Percentiles rank a stretch among this genome's conserved stretches.
These are phyloP conservation scores for Boechera stricta DNA, from an alignment of 345 rosid genomes.

Conservation along the genomic window DNA sequence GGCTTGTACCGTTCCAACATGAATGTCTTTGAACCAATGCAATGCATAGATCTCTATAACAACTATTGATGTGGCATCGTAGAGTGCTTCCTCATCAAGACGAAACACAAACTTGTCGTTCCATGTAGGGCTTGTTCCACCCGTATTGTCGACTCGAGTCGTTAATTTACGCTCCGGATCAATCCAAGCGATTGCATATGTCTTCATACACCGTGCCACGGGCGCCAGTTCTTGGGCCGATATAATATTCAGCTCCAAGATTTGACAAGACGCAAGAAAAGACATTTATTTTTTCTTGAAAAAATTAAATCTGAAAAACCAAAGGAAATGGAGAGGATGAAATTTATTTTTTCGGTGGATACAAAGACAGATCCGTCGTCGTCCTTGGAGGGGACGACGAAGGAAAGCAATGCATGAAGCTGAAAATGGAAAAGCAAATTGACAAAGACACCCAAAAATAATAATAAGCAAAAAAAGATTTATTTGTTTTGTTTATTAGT, in stretches of 20 bases:
- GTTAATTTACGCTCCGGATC: slow-evolving; percentile 69
- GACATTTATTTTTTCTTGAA: slow-evolving; percentile 43
- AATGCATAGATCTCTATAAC: slow-evolving; percentile 80
- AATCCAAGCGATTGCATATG: slow-evolving; percentile 93
- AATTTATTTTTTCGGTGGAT: not conserved
- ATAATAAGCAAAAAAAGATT: slow-evolving; percentile 15
- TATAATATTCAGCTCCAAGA: slow-evolving; percentile 76
- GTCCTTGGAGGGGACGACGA: slow-evolving; percentile 47
- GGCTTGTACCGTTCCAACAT: slow-evolving; percentile 75
- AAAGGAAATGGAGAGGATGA: slow-evolving; percentile 7
- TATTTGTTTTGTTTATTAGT: slow-evolving; percentile 1
- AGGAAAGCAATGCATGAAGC: slow-evolving; percentile 42
- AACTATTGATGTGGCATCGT: slow-evolving; percentile 69
- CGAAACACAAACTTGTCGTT: slow-evolving; percentile 92
- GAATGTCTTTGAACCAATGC: slow-evolving; percentile 86
- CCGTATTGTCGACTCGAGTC: slow-evolving; percentile 69
- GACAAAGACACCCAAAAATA: slow-evolving; percentile 30
- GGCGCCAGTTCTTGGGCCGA: slow-evolving; percentile 77
- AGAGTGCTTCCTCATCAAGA: slow-evolving; percentile 70
- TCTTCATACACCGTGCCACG: slow-evolving; percentile 67
- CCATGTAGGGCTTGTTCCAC: slow-evolving; percentile 83
- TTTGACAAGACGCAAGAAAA: slow-evolving; percentile 61
- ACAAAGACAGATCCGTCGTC: slow-evolving; percentile 42
- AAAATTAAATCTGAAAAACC: not conserved
- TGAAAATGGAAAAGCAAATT: slow-evolving; percentile 36